Evolutionary conservation across 768 basidiomycete genomes (phyloP).

Genomic region (Pleurotus tuber-regium): DNA sequence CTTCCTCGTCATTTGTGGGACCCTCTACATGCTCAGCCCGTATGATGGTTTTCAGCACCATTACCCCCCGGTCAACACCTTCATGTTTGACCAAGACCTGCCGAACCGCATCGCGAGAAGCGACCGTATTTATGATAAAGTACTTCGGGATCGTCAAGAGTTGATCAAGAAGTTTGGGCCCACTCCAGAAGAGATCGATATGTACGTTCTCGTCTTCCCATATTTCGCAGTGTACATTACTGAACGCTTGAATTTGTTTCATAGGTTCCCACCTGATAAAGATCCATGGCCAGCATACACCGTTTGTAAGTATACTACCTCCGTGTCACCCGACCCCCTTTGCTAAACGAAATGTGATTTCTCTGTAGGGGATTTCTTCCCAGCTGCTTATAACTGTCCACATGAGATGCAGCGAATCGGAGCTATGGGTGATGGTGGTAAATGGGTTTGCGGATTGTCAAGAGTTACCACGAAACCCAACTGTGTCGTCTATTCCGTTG

Average conservation of each 20-base stretch:
- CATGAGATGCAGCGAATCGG: slow-evolving; percentile 48
- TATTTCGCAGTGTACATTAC: not conserved
- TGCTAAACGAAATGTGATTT: not conserved
- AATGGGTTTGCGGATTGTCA: slow-evolving; percentile 67
- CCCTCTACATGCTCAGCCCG: slow-evolving; percentile 47
- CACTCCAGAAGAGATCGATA: slow-evolving; percentile 39
- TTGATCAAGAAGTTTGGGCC: slow-evolving; percentile 58
- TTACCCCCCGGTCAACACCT: slow-evolving; percentile 16
- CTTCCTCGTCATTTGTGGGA: slow-evolving; percentile 36
- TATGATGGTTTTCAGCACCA: slow-evolving; percentile 23
- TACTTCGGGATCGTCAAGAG: slow-evolving; percentile 37
- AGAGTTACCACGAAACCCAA: slow-evolving; percentile 49
- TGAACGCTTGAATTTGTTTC: slow-evolving; percentile 8
- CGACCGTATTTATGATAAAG: slow-evolving; percentile 43
- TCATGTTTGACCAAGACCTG: slow-evolving; percentile 30
- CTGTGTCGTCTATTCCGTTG: slow-evolving; percentile 63
- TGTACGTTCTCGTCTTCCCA: slow-evolving; percentile 31
- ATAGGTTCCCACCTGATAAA: slow-evolving; percentile 50
- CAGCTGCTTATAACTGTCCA: slow-evolving; percentile 50
- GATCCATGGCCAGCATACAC: slow-evolving; percentile 58
- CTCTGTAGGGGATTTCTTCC: slow-evolving; percentile 53
- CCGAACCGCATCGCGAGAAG: slow-evolving; percentile 38
- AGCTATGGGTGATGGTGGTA: slow-evolving; percentile 64
- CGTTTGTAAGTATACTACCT: slow-evolving; percentile 46
- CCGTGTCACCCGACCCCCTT: no score